Evolutionary conservation across 805 yeast species (phyloP).

Genomic region (Ogataea glucozyma): DNA sequence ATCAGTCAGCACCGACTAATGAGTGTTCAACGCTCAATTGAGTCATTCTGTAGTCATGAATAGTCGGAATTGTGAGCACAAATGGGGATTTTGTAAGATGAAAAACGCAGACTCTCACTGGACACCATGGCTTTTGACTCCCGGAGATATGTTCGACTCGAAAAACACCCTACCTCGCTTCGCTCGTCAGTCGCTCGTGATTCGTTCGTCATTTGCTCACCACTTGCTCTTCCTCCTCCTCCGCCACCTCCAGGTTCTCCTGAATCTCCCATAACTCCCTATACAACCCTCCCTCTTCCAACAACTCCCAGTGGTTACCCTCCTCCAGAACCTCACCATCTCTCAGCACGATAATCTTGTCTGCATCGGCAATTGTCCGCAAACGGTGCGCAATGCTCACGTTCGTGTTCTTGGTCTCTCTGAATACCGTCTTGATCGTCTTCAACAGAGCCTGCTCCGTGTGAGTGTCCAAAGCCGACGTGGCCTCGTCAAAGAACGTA

Average conservation of each 20-base stretch:
- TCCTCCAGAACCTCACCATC: conserved; percentile 83
- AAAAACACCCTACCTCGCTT: no score
- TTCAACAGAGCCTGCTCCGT: conserved; percentile 83
- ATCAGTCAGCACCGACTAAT: no score
- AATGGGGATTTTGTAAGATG: neutral
- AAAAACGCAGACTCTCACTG: no score
- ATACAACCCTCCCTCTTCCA: conserved; percentile 58
- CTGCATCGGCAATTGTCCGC: conserved; percentile 91
- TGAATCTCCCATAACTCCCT: conserved; percentile 88
- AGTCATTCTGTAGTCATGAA: no score
- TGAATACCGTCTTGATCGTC: conserved; percentile 71
- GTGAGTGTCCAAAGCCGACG: conserved; percentile 94
- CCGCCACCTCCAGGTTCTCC: conserved; percentile 65
- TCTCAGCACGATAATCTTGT: conserved; percentile 84
- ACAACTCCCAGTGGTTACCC: conserved; percentile 73
- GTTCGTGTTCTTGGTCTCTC: conserved; percentile 61
- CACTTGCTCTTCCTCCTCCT: conserved; percentile 25
- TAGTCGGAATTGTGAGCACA: no score
- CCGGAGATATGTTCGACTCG: no score
- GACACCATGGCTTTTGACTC: no score
- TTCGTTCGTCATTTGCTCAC: conserved; percentile 1
- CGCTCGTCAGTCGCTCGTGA: neutral
- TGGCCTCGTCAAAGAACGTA: conserved; percentile 95
- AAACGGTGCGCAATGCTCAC: conserved; percentile 92
- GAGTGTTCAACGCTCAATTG: no score